Base-by-base conservation (phyloP, 345 rosid genomes). In the Mercurialis annua region DNA sequence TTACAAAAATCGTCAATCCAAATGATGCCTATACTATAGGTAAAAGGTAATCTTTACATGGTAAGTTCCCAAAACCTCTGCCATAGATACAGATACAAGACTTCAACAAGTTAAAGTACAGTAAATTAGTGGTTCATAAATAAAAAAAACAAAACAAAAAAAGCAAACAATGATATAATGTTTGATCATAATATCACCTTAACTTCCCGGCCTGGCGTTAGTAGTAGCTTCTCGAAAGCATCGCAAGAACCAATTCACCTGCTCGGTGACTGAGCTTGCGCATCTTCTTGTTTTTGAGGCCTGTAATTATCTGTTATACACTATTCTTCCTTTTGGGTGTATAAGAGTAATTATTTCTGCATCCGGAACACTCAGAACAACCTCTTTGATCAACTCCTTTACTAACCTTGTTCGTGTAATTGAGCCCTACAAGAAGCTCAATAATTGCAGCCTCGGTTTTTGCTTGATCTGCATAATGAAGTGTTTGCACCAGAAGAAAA, bases 371-470 rank as follows among this genome's bases (percentile, higher is more conserved):
- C 64, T 68, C 62, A 0, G 70, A 67, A 20, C 31, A 36, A 53
- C 71, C 38, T 51, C 40, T 72, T 56, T 36, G 79, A 1, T 73
- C 46, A 12, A 30, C 50, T 52, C 71, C 82, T 55, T 62, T 56
- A 15, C 62, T 70, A 57, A 73, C 50, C 73, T 81, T 77, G 79
- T 71, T 80, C 44, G 84, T 55, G 57, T 81, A 82, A 76, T 81
- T 81, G 42, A 85, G 83, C 18, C 94, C 94, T 14, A 85, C 77
- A 30, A 86, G 84, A 62, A 86, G 87, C 72, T 88, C 90, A 0
- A 56, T 71, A 12, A 88, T 82, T 51, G 81, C 87, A 59, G 86
- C 83, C 74, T 88, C 94, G 5, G 90, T 85, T 70, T 84, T 86
- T 36, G 74, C 86, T 75, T 33, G 79, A 69, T 84, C 70, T 11